Base-by-base conservation (phyloP, 306 rosid genomes). In the Sophora flavescens region DNA sequence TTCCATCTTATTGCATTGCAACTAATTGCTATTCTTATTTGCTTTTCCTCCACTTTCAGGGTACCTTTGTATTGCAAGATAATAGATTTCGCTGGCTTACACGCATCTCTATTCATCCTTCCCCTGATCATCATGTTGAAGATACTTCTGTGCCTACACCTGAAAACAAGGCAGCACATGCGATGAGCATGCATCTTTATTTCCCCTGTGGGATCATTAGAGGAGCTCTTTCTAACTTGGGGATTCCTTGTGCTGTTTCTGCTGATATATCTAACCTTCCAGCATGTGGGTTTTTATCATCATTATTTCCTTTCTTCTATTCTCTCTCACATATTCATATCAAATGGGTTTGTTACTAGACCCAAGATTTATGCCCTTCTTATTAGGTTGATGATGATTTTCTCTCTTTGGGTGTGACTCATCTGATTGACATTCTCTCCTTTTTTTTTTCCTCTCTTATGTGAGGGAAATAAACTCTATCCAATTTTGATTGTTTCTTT, bases 11-110 rank as follows among this genome's bases (percentile, higher is more conserved):
- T 22, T 22, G 22, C 22, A 3, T 10, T 2, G 4, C 14, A 44
- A 9, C 50, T 44, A 8, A 1, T 36, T 36, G 7, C 7, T 36
- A 36, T 36, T 35, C 3, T 1, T 44, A 10, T 44, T 81, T 76
- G 74, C 63, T 68, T 73, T 39, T 63, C 33, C 72, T 88, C 22
- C 22, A 22, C 22, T 22, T 22, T 59, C 73, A 95, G 99, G 99
- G 99, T 68, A 95, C 97, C 38, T 95, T 92, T 82, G 99, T 95
- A 39, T 84, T 95, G 92, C 97, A 95, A 88, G 99, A 95, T 82
- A 89, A 87, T 81, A 87, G 86, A 70, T 92, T 95, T 58, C 89
- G 89, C 28, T 95, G 99, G 97, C 91, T 92, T 36, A 80, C 96
- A 36, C 90, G 91, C n/a, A 87, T 92, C 85, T 95, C 99, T 0